phyloP scores from a whole-genome alignment of 2,329 filamentous ascomycete genomes.

The Parastagonospora nodorum region DNA sequence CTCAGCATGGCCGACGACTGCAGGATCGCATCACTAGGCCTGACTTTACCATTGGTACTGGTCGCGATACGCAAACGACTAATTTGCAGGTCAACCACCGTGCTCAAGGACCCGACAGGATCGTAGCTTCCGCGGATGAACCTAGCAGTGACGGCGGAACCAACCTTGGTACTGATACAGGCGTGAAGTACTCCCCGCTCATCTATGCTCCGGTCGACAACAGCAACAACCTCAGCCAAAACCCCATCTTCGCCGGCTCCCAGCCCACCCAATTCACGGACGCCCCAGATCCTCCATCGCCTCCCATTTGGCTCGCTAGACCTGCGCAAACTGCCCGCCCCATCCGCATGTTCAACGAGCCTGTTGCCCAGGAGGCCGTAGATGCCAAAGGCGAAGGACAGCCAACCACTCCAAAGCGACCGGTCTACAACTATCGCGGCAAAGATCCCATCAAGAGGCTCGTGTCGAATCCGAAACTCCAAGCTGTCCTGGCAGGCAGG shows the following conservation, averaged over 20 bases:
- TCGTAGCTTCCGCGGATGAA: background rate
- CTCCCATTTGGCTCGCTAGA: background rate
- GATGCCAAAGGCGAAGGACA: background rate
- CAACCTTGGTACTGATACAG: background rate
- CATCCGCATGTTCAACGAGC: slow-evolving; percentile 6
- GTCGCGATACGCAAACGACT: background rate
- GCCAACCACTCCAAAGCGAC: background rate
- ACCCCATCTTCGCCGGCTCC: slow-evolving; percentile 1
- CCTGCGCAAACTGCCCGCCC: background rate
- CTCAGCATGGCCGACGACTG: background rate
- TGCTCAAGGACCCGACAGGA: background rate
- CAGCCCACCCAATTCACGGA: background rate
- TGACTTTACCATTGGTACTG: background rate
- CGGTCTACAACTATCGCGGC: slow-evolving; percentile 16
- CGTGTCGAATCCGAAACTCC: slow-evolving; percentile 24
- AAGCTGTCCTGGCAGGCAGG: slow-evolving; percentile 17
- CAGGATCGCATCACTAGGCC: background rate
- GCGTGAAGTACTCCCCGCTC: background rate
- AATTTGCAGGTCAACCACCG: background rate
- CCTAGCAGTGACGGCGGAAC: background rate
- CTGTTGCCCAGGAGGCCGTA: background rate
- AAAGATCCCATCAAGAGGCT: slow-evolving; percentile 19
- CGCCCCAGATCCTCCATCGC: background rate
- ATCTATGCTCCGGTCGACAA: background rate
- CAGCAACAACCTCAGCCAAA: background rate